Percentiles rank a stretch among this genome's conserved stretches.
phyloP scores from a whole-genome alignment of 208 protist genomes.

The Wallacemonas collosoma region DNA sequence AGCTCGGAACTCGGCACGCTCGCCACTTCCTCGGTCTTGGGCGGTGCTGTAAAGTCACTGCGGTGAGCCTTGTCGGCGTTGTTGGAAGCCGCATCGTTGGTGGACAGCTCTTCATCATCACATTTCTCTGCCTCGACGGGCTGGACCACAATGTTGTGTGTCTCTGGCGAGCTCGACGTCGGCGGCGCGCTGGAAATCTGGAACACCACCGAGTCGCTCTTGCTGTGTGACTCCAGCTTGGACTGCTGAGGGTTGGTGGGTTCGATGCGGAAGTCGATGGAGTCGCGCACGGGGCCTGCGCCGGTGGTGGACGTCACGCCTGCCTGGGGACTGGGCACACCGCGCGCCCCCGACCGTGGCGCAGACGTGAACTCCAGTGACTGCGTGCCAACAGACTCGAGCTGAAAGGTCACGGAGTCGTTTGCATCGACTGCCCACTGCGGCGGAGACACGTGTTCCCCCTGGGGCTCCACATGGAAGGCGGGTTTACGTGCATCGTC shows the following conservation, averaged over 20 bases:
- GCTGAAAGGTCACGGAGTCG: constrained; percentile 10
- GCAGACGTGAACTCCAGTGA: constrained; percentile 7
- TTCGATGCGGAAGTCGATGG: constrained; percentile 9
- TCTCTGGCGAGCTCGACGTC: background rate
- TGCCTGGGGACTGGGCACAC: background rate
- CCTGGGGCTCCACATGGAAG: constrained; percentile 10
- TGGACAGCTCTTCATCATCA: constrained; percentile 3
- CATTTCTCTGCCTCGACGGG: background rate
- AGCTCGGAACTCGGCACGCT: constrained; percentile 12
- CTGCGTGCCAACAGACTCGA: background rate
- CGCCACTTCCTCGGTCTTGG: constrained; percentile 4
- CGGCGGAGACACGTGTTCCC: constrained; percentile 2
- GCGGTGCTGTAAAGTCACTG: background rate
- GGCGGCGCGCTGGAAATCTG: background rate
- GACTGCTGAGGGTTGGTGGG: background rate
- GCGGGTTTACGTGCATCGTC: background rate
- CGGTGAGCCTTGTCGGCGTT: no score
- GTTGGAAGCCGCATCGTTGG: background rate
- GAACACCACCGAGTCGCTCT: constrained; percentile 14
- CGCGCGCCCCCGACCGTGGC: constrained; percentile 1
- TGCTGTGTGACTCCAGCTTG: background rate
- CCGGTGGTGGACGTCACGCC: background rate
- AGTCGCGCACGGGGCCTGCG: background rate
- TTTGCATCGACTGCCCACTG: constrained; percentile 13
- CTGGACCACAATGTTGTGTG: background rate